Evolutionary conservation across 2,329 filamentous ascomycete genomes (phyloP).

Genomic region (Malbranchea cinnamomea): DNA sequence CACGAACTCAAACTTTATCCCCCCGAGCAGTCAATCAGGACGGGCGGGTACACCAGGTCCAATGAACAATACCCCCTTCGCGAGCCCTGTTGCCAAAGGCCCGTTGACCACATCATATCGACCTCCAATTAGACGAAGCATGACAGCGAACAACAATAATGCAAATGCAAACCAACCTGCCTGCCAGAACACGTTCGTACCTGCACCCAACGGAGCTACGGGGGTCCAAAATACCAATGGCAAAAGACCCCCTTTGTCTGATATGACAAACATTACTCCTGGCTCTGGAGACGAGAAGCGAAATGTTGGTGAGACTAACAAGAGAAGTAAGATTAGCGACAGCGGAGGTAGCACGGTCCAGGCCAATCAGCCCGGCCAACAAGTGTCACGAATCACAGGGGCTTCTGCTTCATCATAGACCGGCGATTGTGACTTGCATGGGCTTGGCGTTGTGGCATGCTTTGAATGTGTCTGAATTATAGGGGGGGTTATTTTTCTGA

Average conservation of each 20-base stretch:
- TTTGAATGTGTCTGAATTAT: too few relatives aligned
- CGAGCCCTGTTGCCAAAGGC: background rate
- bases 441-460: too few relatives aligned
- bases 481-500: too few relatives aligned
- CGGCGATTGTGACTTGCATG: too few relatives aligned
- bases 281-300: constrained; percentile 11
- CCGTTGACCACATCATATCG: constrained; percentile 26
- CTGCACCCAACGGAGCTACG: constrained; percentile 1
- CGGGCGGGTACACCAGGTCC: background rate
- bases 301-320: constrained; percentile 5
- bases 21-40: constrained; percentile 4
- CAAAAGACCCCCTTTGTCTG: constrained; percentile 30
- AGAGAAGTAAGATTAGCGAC: too few relatives aligned
- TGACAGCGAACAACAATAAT: constrained; percentile 14
- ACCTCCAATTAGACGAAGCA: constrained; percentile 29
- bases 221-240: constrained; percentile 16
- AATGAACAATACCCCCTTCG: background rate
- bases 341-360: too few relatives aligned
- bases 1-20: background rate
- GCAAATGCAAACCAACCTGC: background rate
- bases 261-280: constrained; percentile 27
- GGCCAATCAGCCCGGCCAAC: too few relatives aligned
- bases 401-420: too few relatives aligned
- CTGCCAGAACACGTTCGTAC: constrained; percentile 5
- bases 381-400: too few relatives aligned